Evolutionary conservation across 2,329 filamentous ascomycete species (phyloP), one percentile per base, ranked within the genome.

Genomic region (Curvularia sp.): DNA sequence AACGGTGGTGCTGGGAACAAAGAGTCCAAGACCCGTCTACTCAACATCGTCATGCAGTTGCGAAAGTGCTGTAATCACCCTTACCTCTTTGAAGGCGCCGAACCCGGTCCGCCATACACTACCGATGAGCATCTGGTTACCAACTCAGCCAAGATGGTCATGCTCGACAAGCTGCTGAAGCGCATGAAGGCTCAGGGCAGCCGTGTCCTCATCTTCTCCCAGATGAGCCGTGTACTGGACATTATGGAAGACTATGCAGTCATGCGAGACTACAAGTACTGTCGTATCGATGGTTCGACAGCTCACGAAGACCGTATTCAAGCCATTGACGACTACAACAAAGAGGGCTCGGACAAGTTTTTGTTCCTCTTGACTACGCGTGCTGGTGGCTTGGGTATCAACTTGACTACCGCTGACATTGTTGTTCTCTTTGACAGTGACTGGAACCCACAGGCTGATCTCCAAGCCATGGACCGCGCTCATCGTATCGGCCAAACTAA

Each of bases 31-130:
- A 99, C 95, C 1, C 88, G 95, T 64, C 85, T 99, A 21, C 84
- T 99, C 64, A 99, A 99, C 79, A 99, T 99, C 73, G 95, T 99
- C 69, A 99, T 99, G 95, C 95, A 99, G 79, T 86, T 99, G 64
- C 90, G 95, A 70, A 99, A 99, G 79, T 99, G 95, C 80, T 99
- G 95, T 78, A 99, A 99, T 70, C 95, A 99, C 74, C 95, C 95
- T 0, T 99, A 99, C 70, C 86, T 99, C 0, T 99, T 99, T 67
- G 95, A 99, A 75, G 95, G 95, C 53, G 95, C 95, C 9, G 95
- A 99, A 75, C 95, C 95, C 41, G 95, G 95, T 27, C 96, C 95
- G 12, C 95, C 96, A 1, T 99, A 98, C 76, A 99, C 96, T 0
- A 99, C 94, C 0, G 95, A 99, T 72, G 94, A 98, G 79, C 96